Conservation (phyloP, 148 eudicot species). For the Rheum nobile region DNA sequence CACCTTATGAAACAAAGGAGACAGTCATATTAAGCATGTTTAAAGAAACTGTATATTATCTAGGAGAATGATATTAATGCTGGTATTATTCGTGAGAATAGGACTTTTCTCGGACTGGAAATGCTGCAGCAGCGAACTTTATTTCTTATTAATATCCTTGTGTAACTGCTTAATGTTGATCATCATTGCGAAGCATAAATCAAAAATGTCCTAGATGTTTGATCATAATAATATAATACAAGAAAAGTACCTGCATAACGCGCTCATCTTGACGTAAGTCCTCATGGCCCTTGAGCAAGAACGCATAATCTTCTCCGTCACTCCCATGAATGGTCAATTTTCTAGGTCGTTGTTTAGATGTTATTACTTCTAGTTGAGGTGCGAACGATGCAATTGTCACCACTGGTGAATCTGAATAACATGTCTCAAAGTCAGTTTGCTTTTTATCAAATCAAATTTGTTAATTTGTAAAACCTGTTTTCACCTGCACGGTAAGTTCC, state of each 20-base stretch:
- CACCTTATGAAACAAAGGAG: neutral
- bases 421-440: neutral
- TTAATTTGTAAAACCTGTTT: neutral
- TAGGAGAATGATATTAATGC: neutral
- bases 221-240: neutral
- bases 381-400: conserved; percentile 92
- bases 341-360: conserved; percentile 94
- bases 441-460: neutral
- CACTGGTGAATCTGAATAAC: conserved; percentile 57
- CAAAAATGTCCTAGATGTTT: neutral
- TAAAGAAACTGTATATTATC: neutral
- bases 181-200: neutral
- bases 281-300: conserved; percentile 96
- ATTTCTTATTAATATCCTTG: neutral
- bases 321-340: conserved; percentile 93
- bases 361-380: conserved; percentile 85
- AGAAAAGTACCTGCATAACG: conserved; percentile 79
- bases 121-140: neutral
- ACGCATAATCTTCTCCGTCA: conserved; percentile 93
- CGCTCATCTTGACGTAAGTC: conserved; percentile 99
- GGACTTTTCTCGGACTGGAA: neutral
- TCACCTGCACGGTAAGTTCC: conserved; percentile 95
- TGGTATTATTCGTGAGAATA: neutral
- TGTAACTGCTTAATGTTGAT: neutral
- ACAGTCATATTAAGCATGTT: neutral